Evolutionary conservation across 768 basidiomycete species (phyloP).

Genomic region (Clitopilus hobsonii): DNA sequence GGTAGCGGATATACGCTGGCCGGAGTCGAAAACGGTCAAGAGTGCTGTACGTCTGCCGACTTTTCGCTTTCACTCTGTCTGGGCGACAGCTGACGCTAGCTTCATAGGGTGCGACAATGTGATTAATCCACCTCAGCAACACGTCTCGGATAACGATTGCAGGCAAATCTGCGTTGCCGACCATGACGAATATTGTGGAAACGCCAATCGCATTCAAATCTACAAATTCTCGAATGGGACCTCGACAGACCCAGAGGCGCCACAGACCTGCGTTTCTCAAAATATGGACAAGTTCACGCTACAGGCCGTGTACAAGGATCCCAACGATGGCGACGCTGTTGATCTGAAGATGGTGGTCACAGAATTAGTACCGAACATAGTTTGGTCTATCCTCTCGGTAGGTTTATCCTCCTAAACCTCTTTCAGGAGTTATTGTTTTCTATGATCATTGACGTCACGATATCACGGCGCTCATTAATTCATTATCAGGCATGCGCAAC

Average conservation of each 20-base stretch:
- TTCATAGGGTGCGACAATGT: conserved; percentile 33
- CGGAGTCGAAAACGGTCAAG: conserved; percentile 40
- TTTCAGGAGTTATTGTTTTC: neutral
- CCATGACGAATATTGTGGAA: conserved; percentile 35
- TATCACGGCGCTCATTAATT: neutral
- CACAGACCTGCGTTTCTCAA: conserved; percentile 23
- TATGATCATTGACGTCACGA: neutral
- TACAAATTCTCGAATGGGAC: conserved; percentile 24
- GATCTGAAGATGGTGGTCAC: conserved; percentile 30
- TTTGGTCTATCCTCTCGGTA: conserved; percentile 38
- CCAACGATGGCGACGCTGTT: conserved; percentile 21
- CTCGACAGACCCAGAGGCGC: conserved; percentile 17
- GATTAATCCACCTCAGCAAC: conserved; percentile 27
- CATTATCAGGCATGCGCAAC: conserved; percentile 29
- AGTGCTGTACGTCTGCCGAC: conserved; percentile 40
- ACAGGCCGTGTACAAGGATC: conserved; percentile 28
- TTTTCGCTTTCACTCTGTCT: neutral
- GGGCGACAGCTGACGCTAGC: neutral
- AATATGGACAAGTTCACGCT: conserved; percentile 32
- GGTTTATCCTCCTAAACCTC: conserved; percentile 9
- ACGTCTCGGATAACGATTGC: conserved; percentile 35
- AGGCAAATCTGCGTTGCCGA: conserved; percentile 32
- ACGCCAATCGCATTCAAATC: conserved; percentile 31
- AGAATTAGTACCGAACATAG: conserved; percentile 33
- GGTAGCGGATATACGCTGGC: conserved; percentile 30